These are phyloP conservation scores for Phlebopus sp. DNA, from an alignment of 1,284 basidiomycete species.

Conservation along the genomic window DNA sequence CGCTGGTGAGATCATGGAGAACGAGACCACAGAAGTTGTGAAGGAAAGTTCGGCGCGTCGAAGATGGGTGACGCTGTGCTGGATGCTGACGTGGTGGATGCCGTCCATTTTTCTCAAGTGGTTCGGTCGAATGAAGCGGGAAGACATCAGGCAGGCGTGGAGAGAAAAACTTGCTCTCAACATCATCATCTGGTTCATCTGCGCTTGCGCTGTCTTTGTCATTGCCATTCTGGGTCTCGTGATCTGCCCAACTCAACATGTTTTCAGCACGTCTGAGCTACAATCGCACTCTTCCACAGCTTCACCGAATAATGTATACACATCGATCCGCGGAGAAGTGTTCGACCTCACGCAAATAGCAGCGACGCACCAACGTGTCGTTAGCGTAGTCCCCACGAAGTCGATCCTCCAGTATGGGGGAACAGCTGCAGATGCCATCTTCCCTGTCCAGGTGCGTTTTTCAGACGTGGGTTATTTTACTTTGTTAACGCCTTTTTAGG, in stretches of 20 bases:
- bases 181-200: constrained; percentile 94
- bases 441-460: constrained; percentile 84
- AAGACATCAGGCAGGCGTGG: constrained; percentile 96
- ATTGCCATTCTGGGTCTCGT: constrained; percentile 86
- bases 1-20: constrained; percentile 76
- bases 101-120: constrained; percentile 72
- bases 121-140: constrained; percentile 88
- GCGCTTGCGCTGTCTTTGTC: constrained; percentile 85
- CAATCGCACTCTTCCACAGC: constrained; percentile 64
- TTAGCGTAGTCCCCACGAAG: constrained; percentile 76
- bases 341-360: constrained; percentile 73
- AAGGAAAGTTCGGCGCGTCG: constrained; percentile 78
- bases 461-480: not conserved
- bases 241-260: constrained; percentile 94
- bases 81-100: constrained; percentile 91
- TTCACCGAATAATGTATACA: constrained; percentile 74
- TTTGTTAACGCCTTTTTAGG: constrained; percentile 41
- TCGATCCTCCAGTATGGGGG: constrained; percentile 85
- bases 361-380: constrained; percentile 60
- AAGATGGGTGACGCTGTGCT: constrained; percentile 87
- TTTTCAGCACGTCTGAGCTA: constrained; percentile 81
- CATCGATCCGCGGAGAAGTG: constrained; percentile 89
- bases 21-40: constrained; percentile 85
- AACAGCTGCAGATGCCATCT: constrained; percentile 70
- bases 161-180: constrained; percentile 96